Evolutionary conservation across 2,329 filamentous ascomycete genomes (phyloP).

Genomic region (Clarireedia sp.): DNA sequence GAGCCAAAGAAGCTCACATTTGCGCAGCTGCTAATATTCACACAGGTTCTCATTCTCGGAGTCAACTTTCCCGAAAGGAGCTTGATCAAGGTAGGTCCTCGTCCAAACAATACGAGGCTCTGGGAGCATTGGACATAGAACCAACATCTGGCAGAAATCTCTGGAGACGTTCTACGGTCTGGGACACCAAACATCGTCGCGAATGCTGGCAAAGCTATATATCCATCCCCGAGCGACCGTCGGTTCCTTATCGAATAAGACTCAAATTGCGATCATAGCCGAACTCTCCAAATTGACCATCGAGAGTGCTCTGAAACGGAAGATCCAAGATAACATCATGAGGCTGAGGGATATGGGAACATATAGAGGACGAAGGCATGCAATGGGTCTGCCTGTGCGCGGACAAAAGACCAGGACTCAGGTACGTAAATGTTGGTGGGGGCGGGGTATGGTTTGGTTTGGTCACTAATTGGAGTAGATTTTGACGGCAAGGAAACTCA

Average conservation of each 20-base stretch:
- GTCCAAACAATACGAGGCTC: neutral
- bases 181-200: conserved; percentile 58
- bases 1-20: neutral
- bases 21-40: conserved; percentile 4
- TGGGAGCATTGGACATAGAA: no score
- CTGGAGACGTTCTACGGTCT: conserved; percentile 84
- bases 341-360: conserved; percentile 84
- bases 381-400: conserved; percentile 83
- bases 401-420: conserved; percentile 83
- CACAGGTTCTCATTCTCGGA: conserved; percentile 68
- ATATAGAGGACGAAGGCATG: conserved; percentile 83
- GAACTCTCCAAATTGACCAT: conserved; percentile 89
- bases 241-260: conserved; percentile 65
- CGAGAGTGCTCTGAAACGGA: conserved; percentile 75
- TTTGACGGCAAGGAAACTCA: conserved; percentile 52
- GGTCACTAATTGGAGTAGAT: conserved; percentile 35
- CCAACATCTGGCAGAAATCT: conserved; percentile 45
- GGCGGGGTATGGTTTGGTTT: neutral
- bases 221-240: conserved; percentile 80
- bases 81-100: conserved; percentile 64
- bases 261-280: conserved; percentile 72
- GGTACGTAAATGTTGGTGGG: conserved; percentile 32
- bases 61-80: conserved; percentile 77
- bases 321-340: conserved; percentile 77
- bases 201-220: conserved; percentile 79